Evolutionary conservation across 164 flowering plant genomes (phyloP).

Genomic region (Stephania yunnanensis): DNA sequence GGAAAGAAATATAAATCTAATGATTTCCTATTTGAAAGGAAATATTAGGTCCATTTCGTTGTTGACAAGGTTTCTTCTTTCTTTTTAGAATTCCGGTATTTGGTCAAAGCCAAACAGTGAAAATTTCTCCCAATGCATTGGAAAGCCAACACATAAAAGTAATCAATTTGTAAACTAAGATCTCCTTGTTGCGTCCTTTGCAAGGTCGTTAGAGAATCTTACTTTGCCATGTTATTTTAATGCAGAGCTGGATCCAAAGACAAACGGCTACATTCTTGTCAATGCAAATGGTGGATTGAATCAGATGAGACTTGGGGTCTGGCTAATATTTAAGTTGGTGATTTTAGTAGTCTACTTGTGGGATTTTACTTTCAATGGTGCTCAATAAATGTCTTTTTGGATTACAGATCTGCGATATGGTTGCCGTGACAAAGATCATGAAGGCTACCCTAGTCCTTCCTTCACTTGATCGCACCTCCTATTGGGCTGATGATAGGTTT

Average conservation of each 20-base stretch:
- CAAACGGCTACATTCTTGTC: constrained; percentile 79
- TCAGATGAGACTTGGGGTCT: constrained; percentile 99
- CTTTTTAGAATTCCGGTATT: constrained; percentile 60
- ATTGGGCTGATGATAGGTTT: constrained; percentile 97
- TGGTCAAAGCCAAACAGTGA: constrained; percentile 82
- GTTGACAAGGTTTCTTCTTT: constrained; percentile 5
- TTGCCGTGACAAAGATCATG: constrained; percentile 88
- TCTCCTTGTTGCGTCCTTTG: neutral
- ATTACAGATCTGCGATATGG: constrained; percentile 99
- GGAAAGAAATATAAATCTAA: neutral
- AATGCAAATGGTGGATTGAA: constrained; percentile 99
- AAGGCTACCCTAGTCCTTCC: constrained; percentile 99
- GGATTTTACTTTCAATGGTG: constrained; percentile 7
- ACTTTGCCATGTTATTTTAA: constrained; percentile 11
- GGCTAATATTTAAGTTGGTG: constrained; percentile 31
- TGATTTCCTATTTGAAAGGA: neutral
- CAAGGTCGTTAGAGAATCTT: neutral
- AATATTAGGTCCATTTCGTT: neutral
- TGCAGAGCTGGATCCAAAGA: constrained; percentile 61
- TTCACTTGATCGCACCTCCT: constrained; percentile 94
- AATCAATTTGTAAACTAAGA: constrained; percentile 16
- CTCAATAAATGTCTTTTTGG: constrained; percentile 32
- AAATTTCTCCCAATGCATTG: constrained; percentile 73
- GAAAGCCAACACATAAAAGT: constrained; percentile 56
- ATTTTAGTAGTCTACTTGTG: constrained; percentile 7